Base-by-base conservation (phyloP, 352 stramenopile genomes). In the Lagenidium giganteum region DNA sequence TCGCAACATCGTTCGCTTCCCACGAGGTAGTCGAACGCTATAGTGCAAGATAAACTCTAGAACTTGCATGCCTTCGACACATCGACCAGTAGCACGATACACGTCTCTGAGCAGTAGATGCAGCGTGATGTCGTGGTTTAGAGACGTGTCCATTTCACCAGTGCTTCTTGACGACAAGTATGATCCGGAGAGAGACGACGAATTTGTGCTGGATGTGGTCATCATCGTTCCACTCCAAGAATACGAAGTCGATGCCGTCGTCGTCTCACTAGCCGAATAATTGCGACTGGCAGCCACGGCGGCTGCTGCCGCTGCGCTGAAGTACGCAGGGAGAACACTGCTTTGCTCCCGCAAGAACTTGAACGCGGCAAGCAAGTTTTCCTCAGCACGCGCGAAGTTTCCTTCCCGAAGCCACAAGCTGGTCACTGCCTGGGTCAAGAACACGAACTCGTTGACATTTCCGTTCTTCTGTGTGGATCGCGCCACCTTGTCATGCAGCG, bases 371-470 rank as follows among this genome's bases (percentile, higher is more conserved):
- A 69, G 48, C 32, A 92, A 38, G 27, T 82, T 79, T 8, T 87
- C 68, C 45, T 92, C 79, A 4, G 79, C 79, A 5, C 64, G 71
- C 8, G 76, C 72, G 32, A 92, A 92, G 20, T 87, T 71, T 14
- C 79, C 79, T 36, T 92, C 76, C 7, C 67, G 67, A 22, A 92
- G 69, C 79, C 79, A 92, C 36, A 92, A 59, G 25, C 81, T 85
- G 0, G 72, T 88, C 51, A 92, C 54, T 33, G 81, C 70, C 40
- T 92, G 77, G 3, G 77, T 87, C 47, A 94, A 51, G 52, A 90
- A 94, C 9, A 94, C 67, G 26, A 79, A 94, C 39, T 92, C 82
- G 39, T 78, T 91, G 33, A 85, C 69, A 33, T 94, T 94, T n/a
- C 76, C 70, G 41, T 92, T 79, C 11, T 60, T 64, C 32, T 87